These are phyloP conservation scores for Lepiota brunneoincarnata DNA, from an alignment of 768 basidiomycete genomes.

Conservation along the genomic window DNA sequence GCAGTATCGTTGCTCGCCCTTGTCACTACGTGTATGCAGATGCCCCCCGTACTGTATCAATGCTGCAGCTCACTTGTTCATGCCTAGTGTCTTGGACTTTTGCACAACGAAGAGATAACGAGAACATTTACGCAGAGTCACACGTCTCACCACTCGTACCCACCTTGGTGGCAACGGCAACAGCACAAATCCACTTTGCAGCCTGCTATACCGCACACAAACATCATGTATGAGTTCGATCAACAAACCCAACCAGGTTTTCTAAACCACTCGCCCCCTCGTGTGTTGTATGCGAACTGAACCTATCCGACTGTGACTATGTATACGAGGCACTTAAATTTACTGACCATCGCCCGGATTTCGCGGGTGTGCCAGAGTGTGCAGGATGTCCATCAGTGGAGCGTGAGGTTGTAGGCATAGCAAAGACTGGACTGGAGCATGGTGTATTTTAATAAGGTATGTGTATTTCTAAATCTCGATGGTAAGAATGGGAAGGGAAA, in stretches of 20 bases:
- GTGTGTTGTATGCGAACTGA: constrained; percentile 50
- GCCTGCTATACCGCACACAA: too few relatives aligned
- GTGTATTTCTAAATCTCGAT: constrained; percentile 1
- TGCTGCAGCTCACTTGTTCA: too few relatives aligned
- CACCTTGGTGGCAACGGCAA: too few relatives aligned
- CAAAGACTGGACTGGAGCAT: constrained; percentile 56
- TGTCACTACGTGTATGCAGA: too few relatives aligned
- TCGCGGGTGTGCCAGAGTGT: constrained; percentile 38
- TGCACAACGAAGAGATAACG: too few relatives aligned
- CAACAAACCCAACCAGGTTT: constrained; percentile 41
- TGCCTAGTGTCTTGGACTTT: too few relatives aligned
- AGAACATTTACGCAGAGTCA: too few relatives aligned
- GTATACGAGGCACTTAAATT: constrained; percentile 78
- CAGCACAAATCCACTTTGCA: background rate
- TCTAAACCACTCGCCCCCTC: constrained; percentile 65
- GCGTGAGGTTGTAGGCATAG: constrained; percentile 26
- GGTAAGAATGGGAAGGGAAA: too few relatives aligned
- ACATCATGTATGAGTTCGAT: too few relatives aligned
- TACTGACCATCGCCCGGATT: constrained; percentile 42
- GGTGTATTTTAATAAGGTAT: constrained; percentile 49
- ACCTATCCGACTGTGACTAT: constrained; percentile 67
- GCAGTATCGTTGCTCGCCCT: too few relatives aligned
- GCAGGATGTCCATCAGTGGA: constrained; percentile 34
- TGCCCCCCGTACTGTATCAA: too few relatives aligned
- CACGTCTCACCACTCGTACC: too few relatives aligned